Conservation (phyloP, 2,329 filamentous ascomycete genomes). For the Aspergillus unguis region DNA sequence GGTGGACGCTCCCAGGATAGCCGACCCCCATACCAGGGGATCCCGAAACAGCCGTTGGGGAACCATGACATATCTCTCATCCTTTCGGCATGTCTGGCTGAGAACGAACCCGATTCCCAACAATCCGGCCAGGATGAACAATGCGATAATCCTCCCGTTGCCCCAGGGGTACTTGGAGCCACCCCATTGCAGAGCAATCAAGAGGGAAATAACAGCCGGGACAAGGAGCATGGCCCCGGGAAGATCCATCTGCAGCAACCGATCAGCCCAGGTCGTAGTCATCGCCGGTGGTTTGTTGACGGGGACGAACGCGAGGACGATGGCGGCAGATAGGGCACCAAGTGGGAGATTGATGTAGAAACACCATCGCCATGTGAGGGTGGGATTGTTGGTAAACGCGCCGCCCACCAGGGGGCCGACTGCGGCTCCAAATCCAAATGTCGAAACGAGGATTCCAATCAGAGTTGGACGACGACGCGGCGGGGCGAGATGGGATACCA, state of each 20-base stretch:
- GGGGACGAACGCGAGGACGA: too few species aligned
- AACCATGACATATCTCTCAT: conserved; percentile 9
- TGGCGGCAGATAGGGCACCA: too few species aligned
- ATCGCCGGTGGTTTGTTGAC: too few species aligned
- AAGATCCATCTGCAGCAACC: conserved; percentile 36
- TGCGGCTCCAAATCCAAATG: conserved; percentile 2
- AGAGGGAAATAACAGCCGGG: conserved; percentile 51
- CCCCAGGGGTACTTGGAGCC: conserved; percentile 53
- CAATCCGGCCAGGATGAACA: conserved; percentile 49
- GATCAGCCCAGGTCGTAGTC: too few species aligned
- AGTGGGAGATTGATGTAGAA: conserved; percentile 19
- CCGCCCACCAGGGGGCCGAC: conserved; percentile 11
- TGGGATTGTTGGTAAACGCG: conserved; percentile 12
- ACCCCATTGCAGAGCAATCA: conserved; percentile 58
- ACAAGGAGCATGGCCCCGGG: conserved; percentile 49
- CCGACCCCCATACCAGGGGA: conserved; percentile 9
- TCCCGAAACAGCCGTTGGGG: conserved; percentile 10
- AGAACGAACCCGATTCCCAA: conserved; percentile 32
- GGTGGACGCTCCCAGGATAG: conserved; percentile 3
- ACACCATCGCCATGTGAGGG: conserved; percentile 16
- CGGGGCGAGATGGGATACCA: not conserved
- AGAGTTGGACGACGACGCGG: not conserved
- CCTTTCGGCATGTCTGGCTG: conserved; percentile 8
- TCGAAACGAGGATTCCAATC: not conserved
- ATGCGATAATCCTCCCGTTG: conserved; percentile 48